A percentile compares a stretch with the other conserved stretches of the same genome.
These are phyloP conservation scores for Polychaeton citri DNA, from an alignment of 2,329 filamentous ascomycete species.

Conservation along the genomic window DNA sequence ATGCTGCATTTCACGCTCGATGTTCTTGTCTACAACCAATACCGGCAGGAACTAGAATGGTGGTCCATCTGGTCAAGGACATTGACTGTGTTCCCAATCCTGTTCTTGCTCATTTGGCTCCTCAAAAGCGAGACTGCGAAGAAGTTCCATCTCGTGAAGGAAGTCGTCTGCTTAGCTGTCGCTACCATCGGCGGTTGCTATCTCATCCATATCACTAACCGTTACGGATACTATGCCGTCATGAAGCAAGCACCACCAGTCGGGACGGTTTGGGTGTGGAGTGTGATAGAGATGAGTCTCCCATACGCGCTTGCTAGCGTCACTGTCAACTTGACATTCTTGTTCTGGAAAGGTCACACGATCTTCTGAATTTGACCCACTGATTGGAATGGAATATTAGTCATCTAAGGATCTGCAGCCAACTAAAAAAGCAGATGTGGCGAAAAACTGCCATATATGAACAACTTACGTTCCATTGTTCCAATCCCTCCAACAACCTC, in stretches of 20 bases:
- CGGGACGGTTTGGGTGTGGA: slow-evolving; percentile 87
- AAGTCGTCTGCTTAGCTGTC: slow-evolving; percentile 48
- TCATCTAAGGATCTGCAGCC: too few species aligned
- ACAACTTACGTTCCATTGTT: too few species aligned
- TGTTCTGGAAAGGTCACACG: slow-evolving; percentile 43
- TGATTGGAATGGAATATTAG: too few species aligned
- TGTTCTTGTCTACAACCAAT: slow-evolving; percentile 67
- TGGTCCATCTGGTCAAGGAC: slow-evolving; percentile 39
- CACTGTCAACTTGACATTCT: slow-evolving; percentile 36
- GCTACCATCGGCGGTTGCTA: slow-evolving; percentile 58
- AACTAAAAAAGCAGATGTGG: too few species aligned
- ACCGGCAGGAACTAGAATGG: slow-evolving; percentile 54
- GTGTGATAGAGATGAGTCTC: slow-evolving; percentile 73
- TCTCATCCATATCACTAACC: slow-evolving; percentile 70
- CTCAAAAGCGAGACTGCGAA: slow-evolving; percentile 27
- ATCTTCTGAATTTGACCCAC: too few species aligned
- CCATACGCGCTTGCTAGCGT: slow-evolving; percentile 47
- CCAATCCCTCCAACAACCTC: too few species aligned
- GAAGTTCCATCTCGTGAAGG: slow-evolving; percentile 31
- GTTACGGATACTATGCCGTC: slow-evolving; percentile 66
- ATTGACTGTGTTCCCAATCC: slow-evolving; percentile 28
- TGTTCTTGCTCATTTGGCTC: slow-evolving; percentile 32
- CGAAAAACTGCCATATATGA: too few species aligned
- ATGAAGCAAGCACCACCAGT: slow-evolving; percentile 88
- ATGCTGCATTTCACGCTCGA: slow-evolving; percentile 69